phyloP scores from a whole-genome alignment of 148 eudicot species.

The Persicaria tinctoria region DNA sequence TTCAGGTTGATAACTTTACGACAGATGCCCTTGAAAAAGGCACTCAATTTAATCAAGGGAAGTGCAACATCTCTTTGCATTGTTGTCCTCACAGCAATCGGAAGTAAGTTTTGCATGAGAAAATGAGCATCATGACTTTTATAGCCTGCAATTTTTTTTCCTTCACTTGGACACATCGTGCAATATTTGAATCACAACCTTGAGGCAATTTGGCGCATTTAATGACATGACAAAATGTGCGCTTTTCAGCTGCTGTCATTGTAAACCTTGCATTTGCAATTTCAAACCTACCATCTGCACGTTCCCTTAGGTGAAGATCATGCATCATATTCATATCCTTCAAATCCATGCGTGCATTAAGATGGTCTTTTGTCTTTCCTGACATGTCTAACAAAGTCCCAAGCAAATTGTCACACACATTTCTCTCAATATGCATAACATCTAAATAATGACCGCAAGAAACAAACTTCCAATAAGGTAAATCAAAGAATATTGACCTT shows the following conservation, averaged over 20 bases:
- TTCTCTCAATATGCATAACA: too few relatives aligned
- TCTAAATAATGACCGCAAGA: background rate
- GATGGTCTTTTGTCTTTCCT: background rate
- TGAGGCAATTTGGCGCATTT: background rate
- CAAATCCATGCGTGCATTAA: background rate
- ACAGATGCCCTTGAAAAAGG: background rate
- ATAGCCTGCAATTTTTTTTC: background rate
- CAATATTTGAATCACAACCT: background rate
- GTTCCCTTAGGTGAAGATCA: too few relatives aligned
- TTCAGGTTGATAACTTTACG: too few relatives aligned
- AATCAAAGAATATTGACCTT: too few relatives aligned
- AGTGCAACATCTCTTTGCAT: background rate
- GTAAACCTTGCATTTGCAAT: background rate
- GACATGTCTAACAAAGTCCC: too few relatives aligned
- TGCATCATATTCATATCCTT: too few relatives aligned
- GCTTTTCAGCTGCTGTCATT: background rate
- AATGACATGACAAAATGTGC: background rate
- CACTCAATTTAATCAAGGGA: background rate
- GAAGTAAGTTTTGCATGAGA: background rate
- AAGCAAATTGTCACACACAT: too few relatives aligned
- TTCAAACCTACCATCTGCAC: too few relatives aligned
- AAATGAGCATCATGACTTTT: background rate
- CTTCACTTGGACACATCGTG: background rate
- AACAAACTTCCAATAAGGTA: background rate
- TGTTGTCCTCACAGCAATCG: background rate